These are phyloP conservation scores for Aquanectria penicillioides DNA, from an alignment of 2,329 filamentous ascomycete genomes.

Conservation along the genomic window DNA sequence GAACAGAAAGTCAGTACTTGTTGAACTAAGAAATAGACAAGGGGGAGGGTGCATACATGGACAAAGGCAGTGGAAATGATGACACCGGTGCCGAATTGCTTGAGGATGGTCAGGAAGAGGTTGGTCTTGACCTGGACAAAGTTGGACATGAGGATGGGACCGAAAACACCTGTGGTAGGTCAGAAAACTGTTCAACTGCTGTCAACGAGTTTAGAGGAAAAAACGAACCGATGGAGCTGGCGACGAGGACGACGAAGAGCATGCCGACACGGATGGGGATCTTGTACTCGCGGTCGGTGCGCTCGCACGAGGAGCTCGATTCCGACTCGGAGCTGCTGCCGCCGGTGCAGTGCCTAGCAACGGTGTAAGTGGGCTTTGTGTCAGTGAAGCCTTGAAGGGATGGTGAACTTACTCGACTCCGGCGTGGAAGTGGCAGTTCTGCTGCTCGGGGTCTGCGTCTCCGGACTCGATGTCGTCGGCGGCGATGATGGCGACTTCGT, in stretches of 20 bases:
- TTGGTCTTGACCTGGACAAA: conserved; percentile 61
- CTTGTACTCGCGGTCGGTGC: conserved; percentile 67
- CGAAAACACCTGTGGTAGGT: conserved; percentile 63
- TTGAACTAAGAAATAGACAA: accelerated
- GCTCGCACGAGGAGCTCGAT: conserved; percentile 56
- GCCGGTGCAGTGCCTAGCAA: conserved; percentile 64
- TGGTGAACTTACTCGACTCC: conserved; percentile 71
- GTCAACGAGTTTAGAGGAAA: too few species aligned
- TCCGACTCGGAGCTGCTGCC: conserved; percentile 41
- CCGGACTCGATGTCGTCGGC: conserved; percentile 30
- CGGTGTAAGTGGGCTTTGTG: too few species aligned
- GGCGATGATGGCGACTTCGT: conserved; percentile 30
- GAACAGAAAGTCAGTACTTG: accelerated
- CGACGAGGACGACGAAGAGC: conserved; percentile 76
- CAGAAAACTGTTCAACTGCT: conserved; percentile 38
- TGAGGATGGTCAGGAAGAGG: conserved; percentile 69
- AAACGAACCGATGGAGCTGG: conserved; percentile 74
- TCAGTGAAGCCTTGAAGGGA: background rate
- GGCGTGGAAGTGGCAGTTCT: conserved; percentile 77
- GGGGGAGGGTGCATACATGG: conserved; percentile 61
- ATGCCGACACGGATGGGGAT: conserved; percentile 75
- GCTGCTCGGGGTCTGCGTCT: conserved; percentile 29
- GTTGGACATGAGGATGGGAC: conserved; percentile 70
- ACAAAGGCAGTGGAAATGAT: conserved; percentile 78
- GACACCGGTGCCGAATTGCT: conserved; percentile 79